Percentiles rank a stretch among this genome's conserved stretches.
These are phyloP conservation scores for Irpex rosettiformis DNA, from an alignment of 1,284 basidiomycete genomes.

Conservation along the genomic window DNA sequence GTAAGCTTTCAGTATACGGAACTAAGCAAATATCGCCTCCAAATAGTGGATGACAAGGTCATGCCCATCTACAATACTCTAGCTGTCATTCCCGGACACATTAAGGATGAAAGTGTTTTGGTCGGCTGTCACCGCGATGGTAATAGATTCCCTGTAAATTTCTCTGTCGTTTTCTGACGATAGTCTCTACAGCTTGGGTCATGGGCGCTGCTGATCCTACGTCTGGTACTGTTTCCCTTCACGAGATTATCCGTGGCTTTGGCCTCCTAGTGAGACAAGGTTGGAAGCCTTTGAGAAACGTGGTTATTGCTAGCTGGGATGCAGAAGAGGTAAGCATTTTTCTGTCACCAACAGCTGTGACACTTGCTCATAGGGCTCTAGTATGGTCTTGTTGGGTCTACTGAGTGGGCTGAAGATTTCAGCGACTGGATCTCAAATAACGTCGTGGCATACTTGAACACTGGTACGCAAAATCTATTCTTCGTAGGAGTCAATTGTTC, in stretches of 20 bases:
- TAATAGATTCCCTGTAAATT: conserved; percentile 25
- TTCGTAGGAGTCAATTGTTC: conserved; percentile 6
- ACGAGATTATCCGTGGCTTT: conserved; percentile 83
- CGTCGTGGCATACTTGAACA: conserved; percentile 87
- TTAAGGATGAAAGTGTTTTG: conserved; percentile 83
- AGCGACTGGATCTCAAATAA: conserved; percentile 74
- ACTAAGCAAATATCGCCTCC: conserved; percentile 7
- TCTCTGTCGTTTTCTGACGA: not conserved
- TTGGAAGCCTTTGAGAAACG: conserved; percentile 88
- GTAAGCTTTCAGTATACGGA: not conserved
- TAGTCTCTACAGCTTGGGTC: conserved; percentile 27
- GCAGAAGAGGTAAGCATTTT: conserved; percentile 71
- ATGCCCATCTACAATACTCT: conserved; percentile 89
- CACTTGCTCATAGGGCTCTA: conserved; percentile 26
- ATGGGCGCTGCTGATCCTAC: conserved; percentile 84
- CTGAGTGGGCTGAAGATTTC: conserved; percentile 91
- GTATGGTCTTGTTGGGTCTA: conserved; percentile 86
- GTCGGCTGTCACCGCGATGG: conserved; percentile 89
- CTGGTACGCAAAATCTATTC: conserved; percentile 50
- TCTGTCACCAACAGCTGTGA: not conserved
- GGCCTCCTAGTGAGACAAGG: conserved; percentile 69
- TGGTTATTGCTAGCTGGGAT: conserved; percentile 91
- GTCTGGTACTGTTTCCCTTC: conserved; percentile 83
- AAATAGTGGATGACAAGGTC: conserved; percentile 67
- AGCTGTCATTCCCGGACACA: conserved; percentile 86